Base-by-base conservation (phyloP, 1,139 yeast genomes). In the Geotrichum aggregatum region DNA sequence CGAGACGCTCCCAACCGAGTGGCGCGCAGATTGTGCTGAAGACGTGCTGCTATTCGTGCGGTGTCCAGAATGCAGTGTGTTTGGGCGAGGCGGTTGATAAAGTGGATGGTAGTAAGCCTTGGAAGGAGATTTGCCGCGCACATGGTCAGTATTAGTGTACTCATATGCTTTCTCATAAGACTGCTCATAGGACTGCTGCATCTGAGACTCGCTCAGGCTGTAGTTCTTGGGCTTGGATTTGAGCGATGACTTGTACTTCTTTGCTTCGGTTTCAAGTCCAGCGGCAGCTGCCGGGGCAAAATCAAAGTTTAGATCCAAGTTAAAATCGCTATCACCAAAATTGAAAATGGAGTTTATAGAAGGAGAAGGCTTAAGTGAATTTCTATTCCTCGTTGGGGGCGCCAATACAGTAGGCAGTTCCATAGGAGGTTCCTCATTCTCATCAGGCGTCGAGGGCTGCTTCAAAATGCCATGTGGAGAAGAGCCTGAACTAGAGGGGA, bases 1-100 rank as follows among this genome's bases (percentile, higher is more conserved):
- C 45, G 80, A 71, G n/a, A 92, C 95, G 5, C 36, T 16, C n/a
- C 35, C 35, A 5, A 16, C 10, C 11, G 16, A 18, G 13, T 35
- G n/a, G 19, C 8, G 7, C 19, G 33, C 30, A 30, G 46, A 40
- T 35, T 24, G 38, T 24, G 30, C 30, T 14, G 28, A 47, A 7
- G 42, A 40, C 21, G 54, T 55, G 43, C 52, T 52, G 45, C 56
- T 51, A 16, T 54, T 48, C 13, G 52, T 42, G 21, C 47, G 52
- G 14, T 54, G 55, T 26, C 50, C 51, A 11, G 54, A 54, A 21
- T 28, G 16, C 14, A 33, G 5, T 22, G 24, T 28, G 8, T 58
- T 54, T 39, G 54, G 52, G 24, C 63, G 57, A 45, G 18, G 10
- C 11, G 60, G 61, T 31, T 57, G 59, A 44, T 59, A 58, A 38